A percentile compares a stretch with the other conserved stretches of the same genome.
Conservation (phyloP, 2,329 filamentous ascomycete species). For the Aspergillus brunneoviolaceus region DNA sequence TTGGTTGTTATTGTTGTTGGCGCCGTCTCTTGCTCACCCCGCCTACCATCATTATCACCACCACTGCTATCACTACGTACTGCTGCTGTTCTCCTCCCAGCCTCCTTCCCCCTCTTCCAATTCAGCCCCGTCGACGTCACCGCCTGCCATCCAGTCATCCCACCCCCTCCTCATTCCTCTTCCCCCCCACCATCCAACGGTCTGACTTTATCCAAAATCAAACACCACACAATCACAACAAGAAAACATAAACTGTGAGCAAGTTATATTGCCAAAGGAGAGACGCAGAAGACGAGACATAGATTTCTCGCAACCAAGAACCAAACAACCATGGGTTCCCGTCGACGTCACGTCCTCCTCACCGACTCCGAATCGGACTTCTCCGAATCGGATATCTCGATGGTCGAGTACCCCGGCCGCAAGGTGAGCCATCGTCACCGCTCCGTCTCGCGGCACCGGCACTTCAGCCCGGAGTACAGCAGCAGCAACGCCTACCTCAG, state of each 20-base stretch:
- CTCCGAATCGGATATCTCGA: constrained; percentile 38
- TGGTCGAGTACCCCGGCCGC: constrained; percentile 27
- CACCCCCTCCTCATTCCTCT: constrained; percentile 17
- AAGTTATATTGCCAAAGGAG: constrained; percentile 8
- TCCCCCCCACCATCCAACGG: background rate
- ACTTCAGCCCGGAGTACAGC: constrained; percentile 22
- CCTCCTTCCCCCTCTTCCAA: background rate
- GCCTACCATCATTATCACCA: background rate
- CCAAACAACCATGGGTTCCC: constrained; percentile 10
- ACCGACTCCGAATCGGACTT: constrained; percentile 33
- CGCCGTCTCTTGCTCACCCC: background rate
- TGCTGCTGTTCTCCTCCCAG: background rate
- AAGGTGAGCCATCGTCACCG: constrained; percentile 27
- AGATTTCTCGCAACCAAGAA: background rate
- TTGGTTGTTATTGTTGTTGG: background rate
- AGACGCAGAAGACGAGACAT: background rate
- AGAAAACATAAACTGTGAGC: background rate
- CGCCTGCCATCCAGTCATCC: background rate
- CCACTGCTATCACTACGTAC: background rate
- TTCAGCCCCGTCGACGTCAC: background rate
- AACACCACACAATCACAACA: background rate
- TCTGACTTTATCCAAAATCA: background rate
- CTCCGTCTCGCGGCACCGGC: constrained; percentile 34
- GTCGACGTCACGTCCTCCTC: constrained; percentile 14
- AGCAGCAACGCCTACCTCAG: constrained; percentile 27